These are phyloP conservation scores for Coriolopsis trogii DNA, from an alignment of 1,284 basidiomycete species.

Conservation along the genomic window DNA sequence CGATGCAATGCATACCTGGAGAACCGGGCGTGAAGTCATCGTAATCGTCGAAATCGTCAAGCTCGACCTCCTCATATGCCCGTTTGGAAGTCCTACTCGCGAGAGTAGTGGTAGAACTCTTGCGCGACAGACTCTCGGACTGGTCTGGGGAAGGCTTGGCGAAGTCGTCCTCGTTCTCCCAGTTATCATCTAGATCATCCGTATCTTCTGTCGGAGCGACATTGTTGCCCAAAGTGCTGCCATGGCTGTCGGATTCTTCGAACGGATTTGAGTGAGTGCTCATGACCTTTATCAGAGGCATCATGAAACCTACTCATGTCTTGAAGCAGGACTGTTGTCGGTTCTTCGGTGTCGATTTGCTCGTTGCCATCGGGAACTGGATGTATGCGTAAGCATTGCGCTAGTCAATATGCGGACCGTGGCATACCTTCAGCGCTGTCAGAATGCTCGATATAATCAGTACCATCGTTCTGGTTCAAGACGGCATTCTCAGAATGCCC, in stretches of 20 bases:
- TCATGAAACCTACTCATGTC: no score
- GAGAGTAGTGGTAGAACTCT: constrained; percentile 33
- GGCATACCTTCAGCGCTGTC: constrained; percentile 10
- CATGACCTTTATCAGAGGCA: no score
- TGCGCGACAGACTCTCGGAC: constrained; percentile 13
- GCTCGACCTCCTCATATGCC: constrained; percentile 50
- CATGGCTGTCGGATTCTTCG: no score
- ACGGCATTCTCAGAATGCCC: constrained; percentile 1
- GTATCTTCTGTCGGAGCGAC: constrained; percentile 6
- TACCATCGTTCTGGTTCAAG: constrained; percentile 8
- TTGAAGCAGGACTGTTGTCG: no score
- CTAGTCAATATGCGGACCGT: neutral
- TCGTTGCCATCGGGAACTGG: neutral
- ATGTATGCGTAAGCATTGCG: neutral
- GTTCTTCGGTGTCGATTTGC: no score
- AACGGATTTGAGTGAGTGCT: no score
- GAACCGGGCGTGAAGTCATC: constrained; percentile 39
- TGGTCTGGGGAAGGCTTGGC: neutral
- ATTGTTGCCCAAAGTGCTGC: neutral
- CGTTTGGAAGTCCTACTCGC: constrained; percentile 54
- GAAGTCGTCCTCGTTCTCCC: constrained; percentile 10
- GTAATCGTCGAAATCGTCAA: constrained; percentile 36
- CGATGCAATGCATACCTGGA: constrained; percentile 43
- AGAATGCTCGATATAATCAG: constrained; percentile 1
- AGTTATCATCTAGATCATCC: constrained; percentile 13